A percentile compares a stretch with the other conserved stretches of the same genome.
Conservation (phyloP, 78 protist genomes). For the Dictyostelium capitatum region DNA sequence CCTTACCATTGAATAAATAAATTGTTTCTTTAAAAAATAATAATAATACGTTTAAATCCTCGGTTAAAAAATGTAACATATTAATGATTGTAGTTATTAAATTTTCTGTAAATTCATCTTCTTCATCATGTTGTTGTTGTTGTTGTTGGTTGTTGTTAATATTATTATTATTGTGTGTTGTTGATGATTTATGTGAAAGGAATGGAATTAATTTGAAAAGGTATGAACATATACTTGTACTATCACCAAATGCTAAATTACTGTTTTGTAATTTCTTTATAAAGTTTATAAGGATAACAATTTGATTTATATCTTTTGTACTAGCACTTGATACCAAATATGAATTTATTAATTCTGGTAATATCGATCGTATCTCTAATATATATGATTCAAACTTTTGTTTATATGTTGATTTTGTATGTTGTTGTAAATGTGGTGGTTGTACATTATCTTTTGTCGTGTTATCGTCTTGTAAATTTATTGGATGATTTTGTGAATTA, state of each 20-base stretch:
- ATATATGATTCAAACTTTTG: slow-evolving; percentile 28
- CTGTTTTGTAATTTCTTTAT: slow-evolving; percentile 45
- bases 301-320: slow-evolving; percentile 29
- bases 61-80: neutral
- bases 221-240: slow-evolving; percentile 21
- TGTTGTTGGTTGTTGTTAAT: no score
- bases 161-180: no score
- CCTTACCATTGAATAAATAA: slow-evolving; percentile 16
- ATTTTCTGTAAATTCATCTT: slow-evolving; percentile 11
- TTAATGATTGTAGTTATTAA: slow-evolving; percentile 3
- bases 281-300: slow-evolving; percentile 6
- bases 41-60: neutral
- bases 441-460: neutral
- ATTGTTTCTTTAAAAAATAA: slow-evolving; percentile 46
- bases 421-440: neutral
- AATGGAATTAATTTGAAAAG: slow-evolving; percentile 66
- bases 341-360: slow-evolving; percentile 52
- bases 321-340: slow-evolving; percentile 24
- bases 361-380: slow-evolving; percentile 31
- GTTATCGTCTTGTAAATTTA: neutral
- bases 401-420: neutral
- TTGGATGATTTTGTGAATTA: slow-evolving; percentile 29
- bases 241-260: slow-evolving; percentile 26
- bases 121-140: neutral
- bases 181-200: slow-evolving; percentile 20